phyloP scores from a whole-genome alignment of 2,329 filamentous ascomycete genomes.

The Venturia pyrina region DNA sequence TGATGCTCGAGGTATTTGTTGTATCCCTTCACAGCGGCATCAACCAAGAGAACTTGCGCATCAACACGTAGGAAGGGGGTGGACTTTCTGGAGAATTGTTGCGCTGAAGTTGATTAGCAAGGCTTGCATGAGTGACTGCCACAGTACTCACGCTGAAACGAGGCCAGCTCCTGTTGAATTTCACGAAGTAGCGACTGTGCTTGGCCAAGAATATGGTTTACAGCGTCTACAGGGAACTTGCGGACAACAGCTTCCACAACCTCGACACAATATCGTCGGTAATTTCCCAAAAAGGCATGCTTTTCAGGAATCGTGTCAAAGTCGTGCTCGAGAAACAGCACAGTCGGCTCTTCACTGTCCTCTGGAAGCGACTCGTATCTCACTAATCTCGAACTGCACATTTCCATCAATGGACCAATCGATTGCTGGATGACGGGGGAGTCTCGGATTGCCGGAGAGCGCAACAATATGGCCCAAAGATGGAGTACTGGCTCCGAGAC shows the following conservation, averaged over 20 bases:
- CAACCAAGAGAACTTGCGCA: conserved; percentile 79
- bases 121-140: not conserved
- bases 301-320: conserved; percentile 90
- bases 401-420: conserved; percentile 68
- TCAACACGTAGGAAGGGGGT: conserved; percentile 71
- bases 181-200: conserved; percentile 65
- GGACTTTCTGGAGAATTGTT: conserved; percentile 49
- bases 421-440: conserved; percentile 50
- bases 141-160: conserved; percentile 49
- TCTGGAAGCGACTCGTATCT: conserved; percentile 81
- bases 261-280: conserved; percentile 78
- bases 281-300: conserved; percentile 92
- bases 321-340: conserved; percentile 79
- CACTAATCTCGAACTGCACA: conserved; percentile 73
- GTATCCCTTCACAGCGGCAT: conserved; percentile 81
- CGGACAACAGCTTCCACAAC: conserved; percentile 82
- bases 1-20: conserved; percentile 60
- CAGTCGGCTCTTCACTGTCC: conserved; percentile 68
- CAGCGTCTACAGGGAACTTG: conserved; percentile 71
- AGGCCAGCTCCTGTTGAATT: conserved; percentile 60
- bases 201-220: conserved; percentile 74
- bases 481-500: conserved; percentile 90
- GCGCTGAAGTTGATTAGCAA: not conserved
- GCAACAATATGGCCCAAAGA: conserved; percentile 76
- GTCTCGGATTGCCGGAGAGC: conserved; percentile 58